A percentile compares a stretch with the other conserved stretches of the same genome.
Conservation (phyloP, 2,329 filamentous ascomycete genomes). For the Paecilomyces fulvus region DNA sequence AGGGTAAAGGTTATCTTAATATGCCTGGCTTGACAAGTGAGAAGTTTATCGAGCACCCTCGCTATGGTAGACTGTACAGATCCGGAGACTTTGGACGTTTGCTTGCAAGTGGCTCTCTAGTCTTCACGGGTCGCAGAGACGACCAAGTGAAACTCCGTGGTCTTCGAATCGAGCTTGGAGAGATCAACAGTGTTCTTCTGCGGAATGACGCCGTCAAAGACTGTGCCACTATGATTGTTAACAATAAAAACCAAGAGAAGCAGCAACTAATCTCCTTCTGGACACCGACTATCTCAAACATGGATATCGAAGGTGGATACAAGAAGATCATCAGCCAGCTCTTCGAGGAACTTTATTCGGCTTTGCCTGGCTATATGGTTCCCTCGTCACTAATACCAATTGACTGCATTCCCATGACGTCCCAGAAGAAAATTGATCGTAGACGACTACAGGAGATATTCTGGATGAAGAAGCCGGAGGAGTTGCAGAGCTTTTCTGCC, state of each 20-base stretch:
- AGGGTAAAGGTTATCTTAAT: constrained; percentile 61
- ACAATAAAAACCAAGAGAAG: constrained; percentile 26
- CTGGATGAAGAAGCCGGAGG: constrained; percentile 34
- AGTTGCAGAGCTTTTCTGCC: constrained; percentile 37
- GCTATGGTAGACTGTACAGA: constrained; percentile 66
- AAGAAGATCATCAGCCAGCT: constrained; percentile 35
- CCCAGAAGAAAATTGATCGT: constrained; percentile 67
- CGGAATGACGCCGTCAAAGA: constrained; percentile 46
- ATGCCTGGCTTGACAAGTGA: constrained; percentile 51
- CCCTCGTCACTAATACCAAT: constrained; percentile 67
- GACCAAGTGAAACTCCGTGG: constrained; percentile 77
- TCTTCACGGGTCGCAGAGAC: constrained; percentile 65
- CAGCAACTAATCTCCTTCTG: constrained; percentile 63
- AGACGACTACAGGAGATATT: constrained; percentile 44
- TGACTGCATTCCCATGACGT: constrained; percentile 58
- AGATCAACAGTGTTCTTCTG: constrained; percentile 60
- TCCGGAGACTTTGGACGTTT: constrained; percentile 77
- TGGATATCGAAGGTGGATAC: constrained; percentile 1
- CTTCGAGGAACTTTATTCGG: constrained; percentile 46
- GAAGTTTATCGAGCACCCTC: constrained; percentile 62
- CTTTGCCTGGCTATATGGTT: constrained; percentile 68
- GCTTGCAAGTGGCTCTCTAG: constrained; percentile 64
- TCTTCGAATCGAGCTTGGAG: constrained; percentile 68
- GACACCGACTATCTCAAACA: constrained; percentile 37
- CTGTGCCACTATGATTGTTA: constrained; percentile 55